These are phyloP conservation scores for Calonectria montana DNA, from an alignment of 2,329 filamentous ascomycete genomes.

Conservation along the genomic window DNA sequence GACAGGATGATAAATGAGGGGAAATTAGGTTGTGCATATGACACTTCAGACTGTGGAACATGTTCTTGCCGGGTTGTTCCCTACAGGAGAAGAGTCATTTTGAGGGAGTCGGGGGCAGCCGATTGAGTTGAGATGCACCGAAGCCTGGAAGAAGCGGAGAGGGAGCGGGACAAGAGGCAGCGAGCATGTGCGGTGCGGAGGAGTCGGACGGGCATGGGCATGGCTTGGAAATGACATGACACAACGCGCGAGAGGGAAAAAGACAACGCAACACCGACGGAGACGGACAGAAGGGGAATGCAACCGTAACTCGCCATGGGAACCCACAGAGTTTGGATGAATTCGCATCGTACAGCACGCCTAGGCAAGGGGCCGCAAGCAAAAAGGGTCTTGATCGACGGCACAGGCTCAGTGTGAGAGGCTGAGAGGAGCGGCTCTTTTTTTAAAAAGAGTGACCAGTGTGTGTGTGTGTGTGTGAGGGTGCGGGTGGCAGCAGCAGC, in stretches of 20 bases:
- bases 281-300: background rate
- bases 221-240: slow-evolving; percentile 11
- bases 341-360: slow-evolving; percentile 8
- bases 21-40: slow-evolving; percentile 15
- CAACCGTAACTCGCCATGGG: background rate
- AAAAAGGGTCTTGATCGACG: slow-evolving; percentile 6
- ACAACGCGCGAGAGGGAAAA: background rate
- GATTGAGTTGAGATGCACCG: background rate
- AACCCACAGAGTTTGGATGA: slow-evolving; percentile 10
- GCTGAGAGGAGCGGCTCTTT: slow-evolving; percentile 21
- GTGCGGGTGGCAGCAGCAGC: background rate
- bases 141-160: background rate
- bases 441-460: background rate
- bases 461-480: background rate
- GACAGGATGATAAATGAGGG: background rate
- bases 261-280: slow-evolving; percentile 12
- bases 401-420: slow-evolving; percentile 17
- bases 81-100: slow-evolving; percentile 7
- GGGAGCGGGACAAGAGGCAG: background rate
- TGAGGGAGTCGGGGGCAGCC: slow-evolving; percentile 2
- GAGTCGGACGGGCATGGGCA: slow-evolving; percentile 1
- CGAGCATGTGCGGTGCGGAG: background rate
- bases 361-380: slow-evolving; percentile 3
- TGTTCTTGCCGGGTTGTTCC: slow-evolving; percentile 21
- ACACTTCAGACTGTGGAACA: slow-evolving; percentile 19